Evolutionary conservation across 495 filamentous ascomycete species (phyloP).

Genomic region (Talaromyces adpressus): DNA sequence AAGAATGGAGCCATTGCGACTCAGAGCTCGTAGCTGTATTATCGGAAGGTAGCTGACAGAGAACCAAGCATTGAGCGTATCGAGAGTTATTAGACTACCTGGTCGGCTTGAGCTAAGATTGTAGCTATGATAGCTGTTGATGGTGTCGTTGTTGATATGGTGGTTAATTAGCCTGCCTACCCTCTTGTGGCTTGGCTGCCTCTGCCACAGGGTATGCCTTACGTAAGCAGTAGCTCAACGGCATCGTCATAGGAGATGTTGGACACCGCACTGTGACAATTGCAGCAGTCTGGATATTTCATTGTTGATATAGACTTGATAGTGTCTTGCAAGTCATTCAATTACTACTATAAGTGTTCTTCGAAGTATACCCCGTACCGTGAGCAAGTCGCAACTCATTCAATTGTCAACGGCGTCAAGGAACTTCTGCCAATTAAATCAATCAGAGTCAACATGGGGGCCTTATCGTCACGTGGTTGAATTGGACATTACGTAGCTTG

Average conservation of each 20-base stretch:
- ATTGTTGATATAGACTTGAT: not conserved
- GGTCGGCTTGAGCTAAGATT: not conserved
- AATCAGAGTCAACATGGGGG: not conserved
- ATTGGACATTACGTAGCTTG: not conserved
- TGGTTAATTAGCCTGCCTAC: not conserved
- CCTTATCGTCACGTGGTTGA: not conserved
- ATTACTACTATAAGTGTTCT: not conserved
- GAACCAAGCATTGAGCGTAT: not conserved
- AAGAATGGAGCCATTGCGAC: slow-evolving; percentile 78
- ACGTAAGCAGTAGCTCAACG: not conserved
- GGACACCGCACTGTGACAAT: not conserved
- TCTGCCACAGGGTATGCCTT: not conserved
- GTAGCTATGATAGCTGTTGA: not conserved
- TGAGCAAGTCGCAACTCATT: not conserved
- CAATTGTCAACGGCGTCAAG: not conserved
- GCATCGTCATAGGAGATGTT: not conserved
- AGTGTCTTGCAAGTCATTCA: no score
- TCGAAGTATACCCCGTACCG: not conserved
- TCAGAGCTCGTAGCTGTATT: not conserved
- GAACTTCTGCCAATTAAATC: not conserved
- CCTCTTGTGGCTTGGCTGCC: not conserved
- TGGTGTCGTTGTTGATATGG: not conserved
- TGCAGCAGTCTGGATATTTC: not conserved
- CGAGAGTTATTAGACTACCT: not conserved
- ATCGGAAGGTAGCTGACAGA: not conserved